phyloP scores from a whole-genome alignment of 306 rosid genomes.

The Trifolium dubium region DNA sequence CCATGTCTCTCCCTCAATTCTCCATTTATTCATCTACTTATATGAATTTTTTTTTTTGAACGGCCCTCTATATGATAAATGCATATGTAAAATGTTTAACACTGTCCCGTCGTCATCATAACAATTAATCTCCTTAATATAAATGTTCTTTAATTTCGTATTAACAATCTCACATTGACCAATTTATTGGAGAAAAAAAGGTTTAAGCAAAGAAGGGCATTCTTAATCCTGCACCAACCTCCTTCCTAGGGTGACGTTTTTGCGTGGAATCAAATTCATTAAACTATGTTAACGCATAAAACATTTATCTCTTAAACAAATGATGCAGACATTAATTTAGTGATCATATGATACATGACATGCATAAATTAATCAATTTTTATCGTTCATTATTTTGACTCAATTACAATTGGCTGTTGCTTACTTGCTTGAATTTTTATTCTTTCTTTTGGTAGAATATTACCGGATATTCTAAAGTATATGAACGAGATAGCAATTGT shows the following conservation, averaged over 20 bases:
- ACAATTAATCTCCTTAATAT: too few species aligned
- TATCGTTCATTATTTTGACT: conserved; percentile 37
- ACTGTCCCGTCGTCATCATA: too few species aligned
- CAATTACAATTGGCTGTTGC: conserved; percentile 22
- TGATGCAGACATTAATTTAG: conserved; percentile 33
- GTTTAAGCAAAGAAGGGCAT: conserved; percentile 9
- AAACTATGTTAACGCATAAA: conserved; percentile 37
- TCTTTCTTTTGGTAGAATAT: conserved; percentile 6
- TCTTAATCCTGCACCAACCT: conserved; percentile 19
- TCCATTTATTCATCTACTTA: too few species aligned
- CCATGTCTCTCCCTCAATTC: too few species aligned
- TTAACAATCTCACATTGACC: too few species aligned
- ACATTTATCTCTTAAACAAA: conserved; percentile 26
- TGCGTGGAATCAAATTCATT: conserved; percentile 27
- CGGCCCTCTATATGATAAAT: too few species aligned
- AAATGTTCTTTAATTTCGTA: too few species aligned
- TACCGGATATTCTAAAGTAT: conserved; percentile 27
- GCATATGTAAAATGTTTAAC: too few species aligned
- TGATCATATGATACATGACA: conserved; percentile 22
- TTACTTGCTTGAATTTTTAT: neutral
- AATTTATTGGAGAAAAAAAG: too few species aligned
- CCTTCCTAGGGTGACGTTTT: neutral
- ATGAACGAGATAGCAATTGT: neutral
- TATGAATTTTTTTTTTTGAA: too few species aligned
- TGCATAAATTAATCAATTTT: conserved; percentile 5